phyloP scores from a whole-genome alignment of 1,139 yeast species.

The Blastobotrys indianensis region DNA sequence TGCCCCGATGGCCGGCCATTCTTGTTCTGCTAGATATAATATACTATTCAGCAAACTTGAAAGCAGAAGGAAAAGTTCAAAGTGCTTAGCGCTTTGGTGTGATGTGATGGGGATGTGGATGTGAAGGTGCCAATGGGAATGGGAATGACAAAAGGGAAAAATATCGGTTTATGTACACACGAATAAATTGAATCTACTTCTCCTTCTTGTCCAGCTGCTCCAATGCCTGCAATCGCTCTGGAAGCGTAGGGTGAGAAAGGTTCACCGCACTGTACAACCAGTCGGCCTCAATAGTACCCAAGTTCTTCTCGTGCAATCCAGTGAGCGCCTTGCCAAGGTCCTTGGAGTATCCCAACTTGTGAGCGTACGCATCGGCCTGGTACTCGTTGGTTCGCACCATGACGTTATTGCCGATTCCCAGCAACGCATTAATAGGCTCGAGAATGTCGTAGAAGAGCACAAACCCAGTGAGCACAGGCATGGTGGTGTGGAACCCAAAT shows the following conservation, averaged over 20 bases:
- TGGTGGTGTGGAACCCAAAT: conserved; percentile 63
- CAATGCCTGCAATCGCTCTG: conserved; percentile 79
- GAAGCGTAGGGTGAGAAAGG: conserved; percentile 83
- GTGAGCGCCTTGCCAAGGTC: conserved; percentile 69
- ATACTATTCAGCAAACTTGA: too few relatives aligned
- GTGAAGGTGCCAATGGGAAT: too few relatives aligned
- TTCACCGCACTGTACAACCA: conserved; percentile 84
- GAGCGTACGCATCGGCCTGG: conserved; percentile 88
- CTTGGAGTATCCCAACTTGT: conserved; percentile 60
- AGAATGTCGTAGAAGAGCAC: conserved; percentile 56
- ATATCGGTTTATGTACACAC: too few relatives aligned
- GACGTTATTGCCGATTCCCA: conserved; percentile 61
- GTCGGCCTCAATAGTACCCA: conserved; percentile 81
- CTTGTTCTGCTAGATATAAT: too few relatives aligned
- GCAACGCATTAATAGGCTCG: conserved; percentile 66
- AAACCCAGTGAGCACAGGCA: conserved; percentile 77
- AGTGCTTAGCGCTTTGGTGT: too few relatives aligned
- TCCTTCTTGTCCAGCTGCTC: conserved; percentile 12
- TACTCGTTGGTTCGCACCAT: conserved; percentile 82
- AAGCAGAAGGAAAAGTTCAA: too few relatives aligned
- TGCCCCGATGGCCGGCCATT: too few relatives aligned
- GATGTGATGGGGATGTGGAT: too few relatives aligned
- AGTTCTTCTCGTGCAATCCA: conserved; percentile 69
- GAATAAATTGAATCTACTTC: too few relatives aligned
- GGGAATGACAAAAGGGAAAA: too few relatives aligned